Evolutionary conservation across 164 flowering plant species (phyloP).

Genomic region (Buxus sempervirens): DNA sequence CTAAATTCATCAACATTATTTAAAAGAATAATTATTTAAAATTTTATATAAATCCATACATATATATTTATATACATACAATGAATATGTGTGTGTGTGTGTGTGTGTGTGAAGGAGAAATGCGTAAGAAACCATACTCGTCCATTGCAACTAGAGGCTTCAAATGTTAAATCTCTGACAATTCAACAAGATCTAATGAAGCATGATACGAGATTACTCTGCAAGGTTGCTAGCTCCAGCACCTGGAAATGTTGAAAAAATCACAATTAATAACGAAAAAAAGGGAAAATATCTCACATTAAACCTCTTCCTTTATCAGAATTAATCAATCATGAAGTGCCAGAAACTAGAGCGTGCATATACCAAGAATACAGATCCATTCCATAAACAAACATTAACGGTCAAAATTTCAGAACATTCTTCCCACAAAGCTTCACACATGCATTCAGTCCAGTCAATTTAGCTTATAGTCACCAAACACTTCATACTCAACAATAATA

Average conservation of each 20-base stretch:
- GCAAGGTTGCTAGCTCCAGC: neutral
- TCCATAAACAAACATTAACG: neutral
- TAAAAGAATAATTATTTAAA: neutral
- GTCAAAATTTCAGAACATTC: neutral
- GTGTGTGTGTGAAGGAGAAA: neutral
- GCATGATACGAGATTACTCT: neutral
- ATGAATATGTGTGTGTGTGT: too few relatives aligned
- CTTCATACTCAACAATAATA: too few relatives aligned
- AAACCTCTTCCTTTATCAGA: neutral
- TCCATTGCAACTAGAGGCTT: conserved; percentile 13
- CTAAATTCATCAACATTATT: conserved; percentile 30
- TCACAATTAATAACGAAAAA: neutral
- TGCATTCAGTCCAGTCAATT: too few relatives aligned
- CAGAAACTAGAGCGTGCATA: neutral
- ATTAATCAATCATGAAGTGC: neutral
- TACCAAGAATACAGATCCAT: neutral
- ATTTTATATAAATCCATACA: too few relatives aligned
- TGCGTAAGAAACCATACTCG: conserved; percentile 13
- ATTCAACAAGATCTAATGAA: neutral
- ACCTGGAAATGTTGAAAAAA: neutral
- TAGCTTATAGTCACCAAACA: too few relatives aligned
- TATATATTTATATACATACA: too few relatives aligned
- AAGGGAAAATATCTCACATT: neutral
- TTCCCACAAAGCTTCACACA: too few relatives aligned
- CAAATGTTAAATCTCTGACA: neutral